Evolutionary conservation across 2,329 filamentous ascomycete genomes (phyloP).

Genomic region (Periconia sp.): DNA sequence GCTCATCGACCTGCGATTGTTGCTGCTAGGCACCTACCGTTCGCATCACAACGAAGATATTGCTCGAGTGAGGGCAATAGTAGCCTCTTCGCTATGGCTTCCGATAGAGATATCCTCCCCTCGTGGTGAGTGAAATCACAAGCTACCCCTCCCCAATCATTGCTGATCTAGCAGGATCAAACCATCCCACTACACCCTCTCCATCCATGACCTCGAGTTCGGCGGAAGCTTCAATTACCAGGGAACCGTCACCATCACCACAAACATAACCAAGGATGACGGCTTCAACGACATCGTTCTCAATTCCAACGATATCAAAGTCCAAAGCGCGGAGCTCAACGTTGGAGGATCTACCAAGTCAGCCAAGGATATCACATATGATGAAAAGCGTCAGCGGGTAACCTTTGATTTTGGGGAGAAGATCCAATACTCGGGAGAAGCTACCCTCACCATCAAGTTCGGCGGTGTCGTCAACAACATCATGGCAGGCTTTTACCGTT

Average conservation of each 20-base stretch:
- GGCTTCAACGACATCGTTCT: conserved; percentile 73
- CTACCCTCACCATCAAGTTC: conserved; percentile 70
- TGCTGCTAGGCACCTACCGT: conserved; percentile 12
- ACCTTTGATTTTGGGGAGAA: conserved; percentile 76
- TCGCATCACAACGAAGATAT: conserved; percentile 25
- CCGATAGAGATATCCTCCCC: conserved; percentile 50
- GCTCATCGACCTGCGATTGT: conserved; percentile 16
- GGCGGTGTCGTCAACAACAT: conserved; percentile 79
- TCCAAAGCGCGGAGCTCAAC: conserved; percentile 66
- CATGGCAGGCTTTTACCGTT: conserved; percentile 92
- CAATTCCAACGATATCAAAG: conserved; percentile 82
- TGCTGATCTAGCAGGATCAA: conserved; percentile 62
- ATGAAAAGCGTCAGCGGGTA: conserved; percentile 80
- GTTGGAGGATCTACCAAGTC: conserved; percentile 59
- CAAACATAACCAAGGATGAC: conserved; percentile 66
- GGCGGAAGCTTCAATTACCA: conserved; percentile 77
- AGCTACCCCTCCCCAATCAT: neutral
- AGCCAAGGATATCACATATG: conserved; percentile 72
- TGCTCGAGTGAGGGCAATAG: conserved; percentile 36
- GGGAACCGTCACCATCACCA: conserved; percentile 79
- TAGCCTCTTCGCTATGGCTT: conserved; percentile 44
- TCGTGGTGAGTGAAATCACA: conserved; percentile 39
- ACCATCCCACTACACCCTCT: conserved; percentile 83
- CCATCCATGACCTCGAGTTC: conserved; percentile 75
- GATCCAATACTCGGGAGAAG: conserved; percentile 67